Evolutionary conservation across 106 monocot species (phyloP).

Genomic region (Acorus gramineus): DNA sequence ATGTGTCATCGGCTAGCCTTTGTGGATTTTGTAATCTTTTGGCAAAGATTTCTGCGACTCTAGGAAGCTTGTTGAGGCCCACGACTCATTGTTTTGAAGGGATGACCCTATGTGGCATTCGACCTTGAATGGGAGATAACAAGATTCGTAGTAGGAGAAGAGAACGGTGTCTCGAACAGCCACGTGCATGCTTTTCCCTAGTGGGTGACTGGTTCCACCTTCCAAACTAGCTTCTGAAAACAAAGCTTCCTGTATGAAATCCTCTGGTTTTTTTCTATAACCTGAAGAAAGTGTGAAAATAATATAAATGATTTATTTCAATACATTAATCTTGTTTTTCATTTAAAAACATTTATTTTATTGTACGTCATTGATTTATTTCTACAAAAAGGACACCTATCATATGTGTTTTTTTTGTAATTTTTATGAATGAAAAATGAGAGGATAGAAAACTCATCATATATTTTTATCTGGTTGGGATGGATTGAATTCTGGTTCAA

Average conservation of each 20-base stretch:
- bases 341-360: no score
- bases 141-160: conserved; percentile 94
- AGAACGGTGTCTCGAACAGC: conserved; percentile 72
- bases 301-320: no score
- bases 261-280: conserved; percentile 56
- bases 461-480: no score
- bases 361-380: no score
- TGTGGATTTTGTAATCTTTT: conserved; percentile 85
- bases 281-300: conserved; percentile 33
- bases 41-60: conserved; percentile 85
- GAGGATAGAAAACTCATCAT: no score
- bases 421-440: no score
- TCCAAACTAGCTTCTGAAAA: conserved; percentile 69
- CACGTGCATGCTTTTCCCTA: conserved; percentile 62
- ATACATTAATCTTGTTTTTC: no score
- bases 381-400: no score
- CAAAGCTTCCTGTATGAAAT: conserved; percentile 73
- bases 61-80: conserved; percentile 86
- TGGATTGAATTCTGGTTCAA: no score
- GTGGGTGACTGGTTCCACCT: conserved; percentile 39
- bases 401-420: no score
- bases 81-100: conserved; percentile 64
- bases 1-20: conserved; percentile 66
- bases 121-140: conserved; percentile 77
- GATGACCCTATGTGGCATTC: conserved; percentile 78